Conservation (phyloP, 371 early-diverging fungal species). For the Choanephora cucurbitarum region DNA sequence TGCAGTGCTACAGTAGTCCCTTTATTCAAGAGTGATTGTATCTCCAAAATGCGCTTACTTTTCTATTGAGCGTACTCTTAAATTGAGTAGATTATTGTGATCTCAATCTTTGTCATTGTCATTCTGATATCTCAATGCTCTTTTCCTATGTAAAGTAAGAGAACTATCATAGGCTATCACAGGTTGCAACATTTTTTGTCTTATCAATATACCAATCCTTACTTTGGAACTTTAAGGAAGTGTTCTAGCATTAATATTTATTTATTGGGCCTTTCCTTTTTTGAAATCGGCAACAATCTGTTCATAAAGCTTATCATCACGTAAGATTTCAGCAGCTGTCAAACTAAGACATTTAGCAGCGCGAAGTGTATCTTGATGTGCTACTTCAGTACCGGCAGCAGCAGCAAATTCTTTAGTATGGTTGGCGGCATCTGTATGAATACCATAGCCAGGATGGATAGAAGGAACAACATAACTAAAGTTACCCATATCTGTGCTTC, state of each 20-base stretch:
- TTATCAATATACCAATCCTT: no score
- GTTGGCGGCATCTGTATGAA: slow-evolving; percentile 22
- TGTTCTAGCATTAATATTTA: neutral
- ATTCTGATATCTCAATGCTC: no score
- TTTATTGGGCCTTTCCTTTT: slow-evolving; percentile 22
- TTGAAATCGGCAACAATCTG: slow-evolving; percentile 36
- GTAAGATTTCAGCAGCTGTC: slow-evolving; percentile 41
- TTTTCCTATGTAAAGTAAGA: no score
- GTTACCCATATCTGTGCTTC: slow-evolving; percentile 80
- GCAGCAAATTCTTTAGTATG: slow-evolving; percentile 58
- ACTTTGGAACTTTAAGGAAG: no score
- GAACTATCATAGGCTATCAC: no score
- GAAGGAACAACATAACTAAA: slow-evolving; percentile 43
- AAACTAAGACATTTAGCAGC: slow-evolving; percentile 46
- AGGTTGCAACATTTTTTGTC: no score
- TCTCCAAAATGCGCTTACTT: no score
- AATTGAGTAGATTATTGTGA: no score
- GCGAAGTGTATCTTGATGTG: slow-evolving; percentile 61
- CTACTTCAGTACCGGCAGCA: slow-evolving; percentile 58
- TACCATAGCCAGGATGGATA: slow-evolving; percentile 27
- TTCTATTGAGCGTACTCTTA: no score
- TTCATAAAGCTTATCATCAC: slow-evolving; percentile 29
- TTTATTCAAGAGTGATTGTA: no score
- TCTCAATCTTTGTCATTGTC: no score
- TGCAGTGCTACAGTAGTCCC: no score